A percentile compares a stretch with the other conserved stretches of the same genome.
These are phyloP conservation scores for Cynanchum wilfordii DNA, from an alignment of 257 asterid species.

Conservation along the genomic window DNA sequence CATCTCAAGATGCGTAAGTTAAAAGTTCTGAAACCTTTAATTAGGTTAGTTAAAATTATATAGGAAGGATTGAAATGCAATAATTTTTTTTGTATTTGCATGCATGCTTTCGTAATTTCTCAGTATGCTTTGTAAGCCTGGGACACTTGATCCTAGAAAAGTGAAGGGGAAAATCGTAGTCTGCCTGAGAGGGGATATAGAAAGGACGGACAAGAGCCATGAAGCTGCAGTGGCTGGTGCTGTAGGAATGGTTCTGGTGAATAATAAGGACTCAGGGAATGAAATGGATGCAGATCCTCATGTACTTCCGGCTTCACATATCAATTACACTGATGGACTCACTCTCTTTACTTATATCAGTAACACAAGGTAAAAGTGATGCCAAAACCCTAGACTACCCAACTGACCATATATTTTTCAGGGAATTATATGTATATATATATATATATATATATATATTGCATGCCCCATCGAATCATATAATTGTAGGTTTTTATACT, in stretches of 20 bases:
- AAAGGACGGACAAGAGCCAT: conserved; percentile 57
- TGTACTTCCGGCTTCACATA: conserved; percentile 72
- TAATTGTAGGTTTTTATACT: background rate
- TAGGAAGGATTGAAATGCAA: too few species aligned
- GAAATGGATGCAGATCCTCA: conserved; percentile 76
- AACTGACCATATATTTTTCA: too few species aligned
- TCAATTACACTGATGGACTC: conserved; percentile 64
- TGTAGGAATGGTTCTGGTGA: conserved; percentile 69
- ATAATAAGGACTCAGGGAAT: conserved; percentile 49
- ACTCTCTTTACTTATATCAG: conserved; percentile 43
- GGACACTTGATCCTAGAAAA: conserved; percentile 62
- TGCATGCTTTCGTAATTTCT: background rate
- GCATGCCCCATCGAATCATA: too few species aligned
- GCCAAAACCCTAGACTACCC: background rate
- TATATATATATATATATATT: too few species aligned
- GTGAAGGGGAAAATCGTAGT: conserved; percentile 73
- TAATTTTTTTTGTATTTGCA: background rate
- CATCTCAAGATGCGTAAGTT: conserved; percentile 54
- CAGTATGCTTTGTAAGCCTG: conserved; percentile 58
- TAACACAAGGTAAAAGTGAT: conserved; percentile 40
- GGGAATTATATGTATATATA: too few species aligned
- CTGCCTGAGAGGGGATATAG: conserved; percentile 60
- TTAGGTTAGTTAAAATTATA: too few species aligned
- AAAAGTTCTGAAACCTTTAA: too few species aligned
- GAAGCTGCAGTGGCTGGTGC: conserved; percentile 76